Conservation (phyloP, 2,329 filamentous ascomycete genomes). For the Nothopassalora personata region DNA sequence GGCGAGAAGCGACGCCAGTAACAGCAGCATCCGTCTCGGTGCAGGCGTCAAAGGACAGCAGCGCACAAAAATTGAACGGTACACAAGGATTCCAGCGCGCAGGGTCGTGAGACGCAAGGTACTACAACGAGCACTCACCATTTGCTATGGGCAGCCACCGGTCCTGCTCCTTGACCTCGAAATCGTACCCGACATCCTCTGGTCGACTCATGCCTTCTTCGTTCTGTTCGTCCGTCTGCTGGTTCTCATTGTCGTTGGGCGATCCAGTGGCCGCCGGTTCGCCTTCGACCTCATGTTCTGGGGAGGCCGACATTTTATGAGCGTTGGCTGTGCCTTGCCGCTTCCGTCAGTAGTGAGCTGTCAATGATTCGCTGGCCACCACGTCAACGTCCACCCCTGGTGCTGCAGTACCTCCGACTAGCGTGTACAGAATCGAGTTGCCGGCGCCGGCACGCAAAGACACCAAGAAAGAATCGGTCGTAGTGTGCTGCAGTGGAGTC, state of each 20-base stretch:
- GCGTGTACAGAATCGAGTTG: constrained; percentile 20
- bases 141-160: constrained; percentile 99
- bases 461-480: constrained; percentile 13
- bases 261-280: constrained; percentile 65
- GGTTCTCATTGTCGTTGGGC: constrained; percentile 89
- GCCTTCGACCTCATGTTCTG: constrained; percentile 81
- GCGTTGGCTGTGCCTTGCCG: constrained; percentile 40
- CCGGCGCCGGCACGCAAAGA: constrained; percentile 19
- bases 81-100: constrained; percentile 24
- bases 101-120: constrained; percentile 23
- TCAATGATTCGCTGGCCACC: constrained; percentile 30
- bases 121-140: constrained; percentile 64
- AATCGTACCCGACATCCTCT: constrained; percentile 67
- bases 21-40: constrained; percentile 24
- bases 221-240: constrained; percentile 73
- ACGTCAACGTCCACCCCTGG: constrained; percentile 23
- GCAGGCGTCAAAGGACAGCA: constrained; percentile 29
- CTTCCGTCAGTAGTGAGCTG: constrained; percentile 26
- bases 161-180: constrained; percentile 99
- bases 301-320: constrained; percentile 83
- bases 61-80: constrained; percentile 27
- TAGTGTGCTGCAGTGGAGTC: constrained; percentile 18
- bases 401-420: constrained; percentile 22
- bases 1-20: constrained; percentile 24
- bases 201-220: constrained; percentile 27